Conservation (phyloP, 2,329 filamentous ascomycete genomes). For the Curvularia hawaiiensis region DNA sequence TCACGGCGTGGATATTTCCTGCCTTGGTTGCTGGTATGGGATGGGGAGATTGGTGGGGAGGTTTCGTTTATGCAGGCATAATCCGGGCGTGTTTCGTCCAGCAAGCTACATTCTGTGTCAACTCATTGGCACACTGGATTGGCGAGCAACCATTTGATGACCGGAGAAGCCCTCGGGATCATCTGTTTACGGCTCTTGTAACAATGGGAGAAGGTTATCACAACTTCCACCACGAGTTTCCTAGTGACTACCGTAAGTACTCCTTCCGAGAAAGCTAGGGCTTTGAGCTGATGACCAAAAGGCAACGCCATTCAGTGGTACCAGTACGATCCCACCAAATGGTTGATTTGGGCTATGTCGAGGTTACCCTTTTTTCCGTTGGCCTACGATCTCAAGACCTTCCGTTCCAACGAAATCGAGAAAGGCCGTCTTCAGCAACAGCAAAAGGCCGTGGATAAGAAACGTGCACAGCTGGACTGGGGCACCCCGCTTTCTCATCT, state of each 20-base stretch:
- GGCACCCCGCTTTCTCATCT: constrained; percentile 44
- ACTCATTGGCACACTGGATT: constrained; percentile 59
- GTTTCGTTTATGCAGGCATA: constrained; percentile 56
- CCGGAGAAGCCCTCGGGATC: constrained; percentile 45
- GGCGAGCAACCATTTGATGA: constrained; percentile 52
- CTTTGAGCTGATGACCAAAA: neutral
- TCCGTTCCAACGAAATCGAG: constrained; percentile 43
- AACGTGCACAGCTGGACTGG: constrained; percentile 46
- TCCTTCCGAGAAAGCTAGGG: neutral
- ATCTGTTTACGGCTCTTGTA: constrained; percentile 46
- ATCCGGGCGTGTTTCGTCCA: constrained; percentile 56
- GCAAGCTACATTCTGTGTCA: constrained; percentile 59
- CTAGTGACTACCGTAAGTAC: constrained; percentile 38
- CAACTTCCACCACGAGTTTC: constrained; percentile 51
- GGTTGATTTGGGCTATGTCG: constrained; percentile 45
- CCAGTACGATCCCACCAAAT: constrained; percentile 50
- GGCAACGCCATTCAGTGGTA: constrained; percentile 47
- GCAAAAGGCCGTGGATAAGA: constrained; percentile 48
- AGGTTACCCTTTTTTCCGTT: constrained; percentile 38
- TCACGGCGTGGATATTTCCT: constrained; percentile 52
- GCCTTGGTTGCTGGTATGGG: constrained; percentile 52
- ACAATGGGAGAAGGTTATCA: constrained; percentile 51
- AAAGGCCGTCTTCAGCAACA: constrained; percentile 49
- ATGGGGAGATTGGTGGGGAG: constrained; percentile 56
- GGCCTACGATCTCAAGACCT: constrained; percentile 47